phyloP scores from a whole-genome alignment of 192 early-diverging fungal species.

The Coemansia sp. region DNA sequence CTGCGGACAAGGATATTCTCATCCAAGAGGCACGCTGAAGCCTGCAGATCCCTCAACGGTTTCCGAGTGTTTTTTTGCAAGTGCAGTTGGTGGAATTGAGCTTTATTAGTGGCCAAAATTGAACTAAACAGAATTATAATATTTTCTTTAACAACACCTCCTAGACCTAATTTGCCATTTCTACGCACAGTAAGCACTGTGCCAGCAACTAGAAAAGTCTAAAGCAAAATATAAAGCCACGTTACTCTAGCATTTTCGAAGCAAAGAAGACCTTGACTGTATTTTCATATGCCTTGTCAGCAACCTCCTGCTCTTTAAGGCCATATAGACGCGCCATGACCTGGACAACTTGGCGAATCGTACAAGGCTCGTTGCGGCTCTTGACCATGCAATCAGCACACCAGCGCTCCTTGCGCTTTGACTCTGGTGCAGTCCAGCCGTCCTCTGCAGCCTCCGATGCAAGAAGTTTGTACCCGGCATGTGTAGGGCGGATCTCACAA shows the following conservation, averaged over 20 bases:
- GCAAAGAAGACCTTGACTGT: conserved; percentile 67
- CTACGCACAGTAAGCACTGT: too few relatives aligned
- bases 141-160: conserved; percentile 5
- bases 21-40: too few relatives aligned
- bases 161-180: background rate
- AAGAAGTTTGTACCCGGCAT: conserved; percentile 70
- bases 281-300: conserved; percentile 61
- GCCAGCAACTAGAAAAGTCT: too few relatives aligned
- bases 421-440: conserved; percentile 28
- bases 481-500: conserved; percentile 85
- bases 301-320: conserved; percentile 53
- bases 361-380: conserved; percentile 81
- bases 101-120: too few relatives aligned
- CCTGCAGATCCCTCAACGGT: too few relatives aligned
- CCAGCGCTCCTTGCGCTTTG: conserved; percentile 75
- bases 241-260: too few relatives aligned
- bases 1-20: too few relatives aligned
- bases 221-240: too few relatives aligned
- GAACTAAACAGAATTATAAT: background rate
- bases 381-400: conserved; percentile 61
- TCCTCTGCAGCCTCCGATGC: conserved; percentile 14
- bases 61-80: too few relatives aligned
- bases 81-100: too few relatives aligned
- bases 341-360: conserved; percentile 68
- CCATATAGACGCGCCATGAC: conserved; percentile 62